Evolutionary conservation across 2,329 filamentous ascomycete genomes (phyloP).

Genomic region (Pseudocercospora macadamiae): DNA sequence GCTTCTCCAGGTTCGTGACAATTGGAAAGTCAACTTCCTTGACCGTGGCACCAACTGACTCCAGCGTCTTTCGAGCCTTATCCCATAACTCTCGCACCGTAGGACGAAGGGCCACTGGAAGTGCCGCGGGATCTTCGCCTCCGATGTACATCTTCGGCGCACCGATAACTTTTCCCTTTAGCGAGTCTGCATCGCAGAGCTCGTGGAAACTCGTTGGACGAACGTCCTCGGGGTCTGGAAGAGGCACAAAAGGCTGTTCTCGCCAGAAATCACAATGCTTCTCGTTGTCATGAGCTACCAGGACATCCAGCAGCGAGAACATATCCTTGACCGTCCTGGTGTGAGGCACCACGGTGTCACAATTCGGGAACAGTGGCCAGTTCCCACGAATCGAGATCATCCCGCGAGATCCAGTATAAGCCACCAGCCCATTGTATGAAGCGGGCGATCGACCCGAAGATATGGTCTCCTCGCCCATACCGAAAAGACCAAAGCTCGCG

Average conservation of each 20-base stretch:
- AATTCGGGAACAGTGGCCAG: constrained; percentile 55
- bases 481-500: constrained; percentile 54
- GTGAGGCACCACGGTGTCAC: constrained; percentile 57
- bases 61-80: constrained; percentile 38
- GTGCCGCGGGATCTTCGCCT: constrained; percentile 25
- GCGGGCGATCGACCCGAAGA: constrained; percentile 58
- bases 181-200: constrained; percentile 33
- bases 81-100: constrained; percentile 36
- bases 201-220: constrained; percentile 38
- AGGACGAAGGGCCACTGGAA: constrained; percentile 37
- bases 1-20: constrained; percentile 47
- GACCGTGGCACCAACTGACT: constrained; percentile 45
- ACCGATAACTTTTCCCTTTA: constrained; percentile 49
- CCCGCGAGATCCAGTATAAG: constrained; percentile 58
- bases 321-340: constrained; percentile 54
- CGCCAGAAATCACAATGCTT: constrained; percentile 56
- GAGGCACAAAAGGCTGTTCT: constrained; percentile 48
- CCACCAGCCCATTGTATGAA: constrained; percentile 57
- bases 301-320: constrained; percentile 51
- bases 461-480: constrained; percentile 57
- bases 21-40: constrained; percentile 48
- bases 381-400: constrained; percentile 54
- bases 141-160: constrained; percentile 57
- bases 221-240: constrained; percentile 40
- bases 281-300: constrained; percentile 47